These are phyloP conservation scores for Blastocystis sp. DNA, from an alignment of 352 stramenopile species.

Conservation along the genomic window DNA sequence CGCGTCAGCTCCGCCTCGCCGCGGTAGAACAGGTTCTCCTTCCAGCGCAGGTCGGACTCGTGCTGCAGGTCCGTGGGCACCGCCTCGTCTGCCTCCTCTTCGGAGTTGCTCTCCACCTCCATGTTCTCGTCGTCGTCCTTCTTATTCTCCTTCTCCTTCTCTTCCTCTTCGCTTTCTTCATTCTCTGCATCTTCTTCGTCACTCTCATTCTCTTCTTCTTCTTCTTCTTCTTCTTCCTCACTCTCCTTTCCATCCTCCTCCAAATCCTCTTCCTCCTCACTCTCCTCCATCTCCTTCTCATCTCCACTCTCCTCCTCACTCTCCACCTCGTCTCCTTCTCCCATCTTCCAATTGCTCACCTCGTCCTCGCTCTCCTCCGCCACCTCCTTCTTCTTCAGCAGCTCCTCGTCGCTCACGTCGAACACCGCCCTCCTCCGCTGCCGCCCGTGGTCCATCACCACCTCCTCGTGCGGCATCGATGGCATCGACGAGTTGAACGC, in stretches of 20 bases:
- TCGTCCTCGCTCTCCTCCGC: constrained; percentile 76
- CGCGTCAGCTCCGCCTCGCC: constrained; percentile 38
- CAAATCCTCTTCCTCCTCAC: constrained; percentile 76
- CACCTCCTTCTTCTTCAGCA: constrained; percentile 77
- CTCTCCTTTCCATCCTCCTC: constrained; percentile 20
- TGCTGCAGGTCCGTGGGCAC: not conserved
- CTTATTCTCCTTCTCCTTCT: constrained; percentile 20
- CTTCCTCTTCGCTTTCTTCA: constrained; percentile 35
- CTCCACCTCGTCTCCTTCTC: constrained; percentile 75
- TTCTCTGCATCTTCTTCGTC: constrained; percentile 71
- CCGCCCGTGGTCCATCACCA: constrained; percentile 73
- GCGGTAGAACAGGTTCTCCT: constrained; percentile 56
- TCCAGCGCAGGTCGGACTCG: constrained; percentile 45
- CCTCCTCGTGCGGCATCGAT: constrained; percentile 75
- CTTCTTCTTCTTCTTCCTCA: constrained; percentile 73
- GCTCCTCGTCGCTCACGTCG: constrained; percentile 75
- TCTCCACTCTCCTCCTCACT: constrained; percentile 64
- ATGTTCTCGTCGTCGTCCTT: not conserved
- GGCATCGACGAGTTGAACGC: constrained; percentile 75
- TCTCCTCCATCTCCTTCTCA: constrained; percentile 73
- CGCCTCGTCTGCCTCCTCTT: not conserved
- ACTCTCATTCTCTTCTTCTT: constrained; percentile 44
- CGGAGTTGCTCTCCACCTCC: not conserved
- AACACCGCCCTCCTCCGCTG: constrained; percentile 56
- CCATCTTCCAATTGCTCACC: constrained; percentile 89